Evolutionary conservation across 208 protist species (phyloP).

Genomic region (Wallacemonas sp.): DNA sequence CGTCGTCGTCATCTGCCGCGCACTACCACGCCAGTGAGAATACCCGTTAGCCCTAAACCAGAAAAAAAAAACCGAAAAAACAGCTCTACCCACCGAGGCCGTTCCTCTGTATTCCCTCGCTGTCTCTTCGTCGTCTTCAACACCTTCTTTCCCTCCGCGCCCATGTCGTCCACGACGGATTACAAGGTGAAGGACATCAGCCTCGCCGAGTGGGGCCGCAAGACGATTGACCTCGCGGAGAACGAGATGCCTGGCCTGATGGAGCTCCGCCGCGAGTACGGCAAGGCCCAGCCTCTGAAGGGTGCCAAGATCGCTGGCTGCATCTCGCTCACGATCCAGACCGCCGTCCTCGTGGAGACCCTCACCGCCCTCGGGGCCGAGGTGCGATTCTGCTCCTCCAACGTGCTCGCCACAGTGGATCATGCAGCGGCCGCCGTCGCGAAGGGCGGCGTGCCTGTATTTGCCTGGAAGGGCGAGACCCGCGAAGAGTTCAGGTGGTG

Average conservation of each 20-base stretch:
- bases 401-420: conserved; percentile 99
- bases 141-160: too few species aligned
- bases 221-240: conserved; percentile 98
- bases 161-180: too few species aligned
- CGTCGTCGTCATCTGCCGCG: too few species aligned
- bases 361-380: conserved; percentile 97
- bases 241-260: conserved; percentile 99
- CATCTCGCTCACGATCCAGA: conserved; percentile 99
- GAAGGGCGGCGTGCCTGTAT: conserved; percentile 95
- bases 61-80: too few species aligned
- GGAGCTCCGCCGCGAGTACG: conserved; percentile 92
- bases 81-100: too few species aligned
- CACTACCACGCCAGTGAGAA: too few species aligned
- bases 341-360: conserved; percentile 99
- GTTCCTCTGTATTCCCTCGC: too few species aligned
- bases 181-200: conserved; percentile 97
- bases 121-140: too few species aligned
- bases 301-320: conserved; percentile 98
- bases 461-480: conserved; percentile 99
- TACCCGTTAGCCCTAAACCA: too few species aligned
- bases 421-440: conserved; percentile 85
- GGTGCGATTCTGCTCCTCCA: conserved; percentile 97
- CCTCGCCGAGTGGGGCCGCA: conserved; percentile 97
- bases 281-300: conserved; percentile 91
- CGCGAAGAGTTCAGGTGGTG: conserved; percentile 99